Percentiles rank a stretch among this genome's conserved stretches.
phyloP scores from a whole-genome alignment of 371 early-diverging fungal genomes.

The Mortierella sp. region DNA sequence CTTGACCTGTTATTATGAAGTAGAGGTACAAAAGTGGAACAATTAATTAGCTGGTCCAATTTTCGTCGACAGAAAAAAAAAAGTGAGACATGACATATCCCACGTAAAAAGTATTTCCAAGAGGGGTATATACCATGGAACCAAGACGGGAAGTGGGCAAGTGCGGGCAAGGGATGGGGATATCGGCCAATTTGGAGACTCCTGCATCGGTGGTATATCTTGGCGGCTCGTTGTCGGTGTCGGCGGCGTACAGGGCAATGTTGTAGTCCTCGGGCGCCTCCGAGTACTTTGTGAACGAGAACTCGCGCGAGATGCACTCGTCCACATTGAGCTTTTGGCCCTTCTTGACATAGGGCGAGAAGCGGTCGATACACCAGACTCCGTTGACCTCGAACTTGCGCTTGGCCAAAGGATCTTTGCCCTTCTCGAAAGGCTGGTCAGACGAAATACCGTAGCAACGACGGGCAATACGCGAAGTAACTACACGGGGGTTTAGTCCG shows the following conservation, averaged over 20 bases:
- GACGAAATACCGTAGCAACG: constrained; percentile 76
- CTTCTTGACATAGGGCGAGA: constrained; percentile 70
- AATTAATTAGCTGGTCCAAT: background rate
- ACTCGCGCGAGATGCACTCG: constrained; percentile 63
- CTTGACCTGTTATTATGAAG: constrained; percentile 29
- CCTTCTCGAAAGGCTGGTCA: constrained; percentile 69
- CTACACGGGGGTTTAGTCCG: constrained; percentile 66
- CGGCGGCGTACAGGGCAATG: constrained; percentile 61
- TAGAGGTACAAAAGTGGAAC: background rate
- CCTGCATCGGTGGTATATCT: constrained; percentile 63
- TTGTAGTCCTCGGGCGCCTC: constrained; percentile 53
- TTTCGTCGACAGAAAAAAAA: background rate
- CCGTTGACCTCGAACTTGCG: constrained; percentile 58
- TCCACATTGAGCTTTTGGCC: constrained; percentile 72
- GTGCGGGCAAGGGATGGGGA: constrained; percentile 60
- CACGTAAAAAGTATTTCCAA: background rate
- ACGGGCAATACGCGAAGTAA: constrained; percentile 69
- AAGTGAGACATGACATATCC: background rate
- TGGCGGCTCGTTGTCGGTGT: constrained; percentile 59
- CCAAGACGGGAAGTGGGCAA: constrained; percentile 48
- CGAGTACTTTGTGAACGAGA: constrained; percentile 53
- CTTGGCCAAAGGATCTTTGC: constrained; percentile 56
- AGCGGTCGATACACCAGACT: constrained; percentile 58
- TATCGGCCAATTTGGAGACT: constrained; percentile 60
- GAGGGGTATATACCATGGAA: constrained; percentile 30